A percentile compares a stretch with the other conserved stretches of the same genome.
Conservation (phyloP, 805 yeast species). For the Starmerella powellii region DNA sequence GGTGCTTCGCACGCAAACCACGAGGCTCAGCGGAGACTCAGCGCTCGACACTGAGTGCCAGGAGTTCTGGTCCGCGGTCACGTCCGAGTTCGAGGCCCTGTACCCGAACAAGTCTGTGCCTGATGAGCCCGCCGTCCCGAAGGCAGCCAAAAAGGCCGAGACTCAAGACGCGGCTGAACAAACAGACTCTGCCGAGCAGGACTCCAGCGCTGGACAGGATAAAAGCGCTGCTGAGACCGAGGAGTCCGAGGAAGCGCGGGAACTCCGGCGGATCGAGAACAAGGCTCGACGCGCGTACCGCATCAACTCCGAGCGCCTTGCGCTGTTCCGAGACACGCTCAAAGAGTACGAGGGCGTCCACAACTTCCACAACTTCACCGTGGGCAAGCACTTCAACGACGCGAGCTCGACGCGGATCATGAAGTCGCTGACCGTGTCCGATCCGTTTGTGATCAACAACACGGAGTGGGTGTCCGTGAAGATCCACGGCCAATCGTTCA, state of each 20-base stretch:
- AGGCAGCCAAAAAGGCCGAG: too few relatives aligned
- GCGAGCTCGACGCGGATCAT: conserved; percentile 75
- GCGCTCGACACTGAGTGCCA: conserved; percentile 56
- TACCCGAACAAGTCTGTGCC: too few relatives aligned
- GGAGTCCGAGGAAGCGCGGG: conserved; percentile 31
- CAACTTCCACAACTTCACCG: conserved; percentile 80
- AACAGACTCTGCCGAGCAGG: too few relatives aligned
- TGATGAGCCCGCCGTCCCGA: too few relatives aligned
- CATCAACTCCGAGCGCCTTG: conserved; percentile 49
- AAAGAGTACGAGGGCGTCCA: conserved; percentile 71
- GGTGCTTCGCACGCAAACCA: conserved; percentile 24
- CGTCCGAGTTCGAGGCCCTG: conserved; percentile 30
- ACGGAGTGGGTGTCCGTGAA: conserved; percentile 95
- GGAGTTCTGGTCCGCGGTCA: conserved; percentile 56
- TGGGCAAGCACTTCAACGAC: conserved; percentile 72
- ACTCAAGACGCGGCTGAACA: conserved; percentile 1
- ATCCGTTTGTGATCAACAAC: conserved; percentile 81
- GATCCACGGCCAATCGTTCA: conserved; percentile 95
- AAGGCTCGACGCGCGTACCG: conserved; percentile 57
- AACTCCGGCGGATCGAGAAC: conserved; percentile 42
- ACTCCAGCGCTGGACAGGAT: too few relatives aligned
- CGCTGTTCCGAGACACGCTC: conserved; percentile 54
- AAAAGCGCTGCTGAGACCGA: conserved; percentile 5
- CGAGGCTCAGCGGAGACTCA: conserved; percentile 45
- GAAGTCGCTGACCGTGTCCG: conserved; percentile 66